A percentile compares a stretch with the other conserved stretches of the same genome.
These are phyloP conservation scores for Kappamyces sp. DNA, from an alignment of 192 early-diverging fungal genomes.

Conservation along the genomic window DNA sequence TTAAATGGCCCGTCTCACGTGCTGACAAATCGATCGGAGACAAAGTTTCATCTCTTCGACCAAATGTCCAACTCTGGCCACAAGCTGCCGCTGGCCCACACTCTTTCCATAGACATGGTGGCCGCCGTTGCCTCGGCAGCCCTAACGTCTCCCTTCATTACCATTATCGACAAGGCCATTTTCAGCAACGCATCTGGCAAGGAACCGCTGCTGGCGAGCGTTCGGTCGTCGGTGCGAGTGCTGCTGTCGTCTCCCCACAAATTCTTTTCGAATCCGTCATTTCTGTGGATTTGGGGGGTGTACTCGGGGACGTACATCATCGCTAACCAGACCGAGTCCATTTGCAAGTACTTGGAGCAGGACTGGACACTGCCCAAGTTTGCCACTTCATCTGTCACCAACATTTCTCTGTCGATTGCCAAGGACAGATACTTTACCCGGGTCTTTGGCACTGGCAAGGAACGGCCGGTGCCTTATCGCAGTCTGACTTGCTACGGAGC, in stretches of 20 bases:
- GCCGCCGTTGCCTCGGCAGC: slow-evolving; percentile 15
- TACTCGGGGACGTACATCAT: slow-evolving; percentile 36
- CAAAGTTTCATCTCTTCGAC: too few species aligned
- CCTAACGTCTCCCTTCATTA: slow-evolving; percentile 29
- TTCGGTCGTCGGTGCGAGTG: slow-evolving; percentile 22
- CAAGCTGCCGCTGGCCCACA: too few species aligned
- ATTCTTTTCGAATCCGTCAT: slow-evolving; percentile 29
- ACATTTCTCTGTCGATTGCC: slow-evolving; percentile 31
- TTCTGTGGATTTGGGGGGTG: slow-evolving; percentile 29
- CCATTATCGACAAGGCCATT: slow-evolving; percentile 42
- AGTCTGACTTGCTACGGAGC: slow-evolving; percentile 27
- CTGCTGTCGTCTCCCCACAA: slow-evolving; percentile 24
- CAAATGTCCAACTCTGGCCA: too few species aligned
- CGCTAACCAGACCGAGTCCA: slow-evolving; percentile 37
- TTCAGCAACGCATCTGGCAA: slow-evolving; percentile 35
- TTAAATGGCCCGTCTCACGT: too few species aligned
- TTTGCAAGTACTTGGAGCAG: slow-evolving; percentile 20
- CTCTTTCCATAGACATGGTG: slow-evolving; percentile 5
- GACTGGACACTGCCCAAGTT: slow-evolving; percentile 35
- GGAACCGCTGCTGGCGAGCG: slow-evolving; percentile 17
- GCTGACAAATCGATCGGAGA: too few species aligned
- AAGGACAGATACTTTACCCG: slow-evolving; percentile 38
- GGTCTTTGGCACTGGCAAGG: slow-evolving; percentile 29
- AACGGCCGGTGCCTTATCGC: slow-evolving; percentile 28
- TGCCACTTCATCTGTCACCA: slow-evolving; percentile 29